Percentiles rank a stretch among this genome's conserved stretches.
Evolutionary conservation across 106 monocot genomes (phyloP).

Genomic region (Amphibolis antarctica): DNA sequence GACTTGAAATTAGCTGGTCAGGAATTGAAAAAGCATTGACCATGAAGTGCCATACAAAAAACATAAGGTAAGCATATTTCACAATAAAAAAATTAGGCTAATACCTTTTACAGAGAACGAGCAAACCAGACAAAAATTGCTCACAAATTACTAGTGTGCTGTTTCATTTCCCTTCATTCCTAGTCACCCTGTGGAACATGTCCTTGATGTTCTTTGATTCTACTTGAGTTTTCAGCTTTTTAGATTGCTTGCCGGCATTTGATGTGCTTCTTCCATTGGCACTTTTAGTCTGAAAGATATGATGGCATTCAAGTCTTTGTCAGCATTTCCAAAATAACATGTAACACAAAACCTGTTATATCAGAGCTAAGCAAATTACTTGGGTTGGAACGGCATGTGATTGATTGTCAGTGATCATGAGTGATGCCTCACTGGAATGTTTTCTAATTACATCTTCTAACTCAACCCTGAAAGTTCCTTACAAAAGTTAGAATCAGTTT

Average conservation of each 20-base stretch:
- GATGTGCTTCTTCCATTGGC: slow-evolving; percentile 3
- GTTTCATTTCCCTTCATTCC: slow-evolving; percentile 8
- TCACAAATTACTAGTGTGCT: too few relatives aligned
- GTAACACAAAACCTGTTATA: not conserved
- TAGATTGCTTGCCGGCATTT: slow-evolving; percentile 7
- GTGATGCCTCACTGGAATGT: not conserved
- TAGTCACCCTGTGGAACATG: slow-evolving; percentile 20
- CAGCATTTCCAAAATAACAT: not conserved
- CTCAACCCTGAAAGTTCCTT: slow-evolving; percentile 7
- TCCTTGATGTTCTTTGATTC: slow-evolving; percentile 22
- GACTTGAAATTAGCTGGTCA: too few relatives aligned
- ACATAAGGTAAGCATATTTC: too few relatives aligned
- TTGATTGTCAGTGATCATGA: not conserved
- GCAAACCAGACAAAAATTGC: too few relatives aligned
- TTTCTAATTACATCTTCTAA: slow-evolving; percentile 6
- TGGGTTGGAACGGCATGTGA: not conserved
- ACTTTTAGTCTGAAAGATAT: slow-evolving; percentile 3
- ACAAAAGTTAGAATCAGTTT: not conserved
- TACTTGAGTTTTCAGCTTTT: slow-evolving; percentile 13
- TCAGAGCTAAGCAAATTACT: not conserved
- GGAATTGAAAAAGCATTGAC: too few relatives aligned
- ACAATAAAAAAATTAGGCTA: too few relatives aligned
- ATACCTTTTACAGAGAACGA: too few relatives aligned
- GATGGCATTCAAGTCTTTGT: not conserved
- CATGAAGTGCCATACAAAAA: too few relatives aligned